Conservation (phyloP, 805 yeast genomes). For the Ogataea saltuana region DNA sequence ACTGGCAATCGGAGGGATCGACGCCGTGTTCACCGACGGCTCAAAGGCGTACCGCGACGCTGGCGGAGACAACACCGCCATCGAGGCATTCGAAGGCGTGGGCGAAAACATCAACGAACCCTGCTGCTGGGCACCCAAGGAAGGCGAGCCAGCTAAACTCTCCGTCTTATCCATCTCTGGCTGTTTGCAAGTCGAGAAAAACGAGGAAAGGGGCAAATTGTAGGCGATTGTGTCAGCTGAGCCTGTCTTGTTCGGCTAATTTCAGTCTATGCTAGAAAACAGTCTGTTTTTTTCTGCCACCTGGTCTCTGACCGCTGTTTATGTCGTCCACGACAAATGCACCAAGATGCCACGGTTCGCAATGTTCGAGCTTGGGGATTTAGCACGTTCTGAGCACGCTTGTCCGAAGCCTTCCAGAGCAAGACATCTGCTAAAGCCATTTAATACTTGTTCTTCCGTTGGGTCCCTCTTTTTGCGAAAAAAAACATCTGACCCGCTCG, state of each 20-base stretch:
- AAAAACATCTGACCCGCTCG: not conserved
- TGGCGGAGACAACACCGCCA: constrained; percentile 45
- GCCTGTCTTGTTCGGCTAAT: too few species aligned
- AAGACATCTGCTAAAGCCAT: too few species aligned
- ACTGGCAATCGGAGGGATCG: constrained; percentile 29
- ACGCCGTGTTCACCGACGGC: constrained; percentile 25
- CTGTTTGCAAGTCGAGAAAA: too few species aligned
- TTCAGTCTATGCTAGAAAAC: too few species aligned
- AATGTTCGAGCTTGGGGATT: not conserved
- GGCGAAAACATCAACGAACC: constrained; percentile 25
- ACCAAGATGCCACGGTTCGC: constrained; percentile 1
- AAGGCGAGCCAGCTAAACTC: constrained; percentile 18
- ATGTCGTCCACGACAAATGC: constrained; percentile 3
- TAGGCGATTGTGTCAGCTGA: too few species aligned
- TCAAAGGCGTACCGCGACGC: constrained; percentile 40
- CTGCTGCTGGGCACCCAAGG: constrained; percentile 15
- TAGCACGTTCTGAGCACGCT: too few species aligned
- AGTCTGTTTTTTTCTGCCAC: not conserved
- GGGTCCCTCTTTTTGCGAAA: constrained; percentile 3
- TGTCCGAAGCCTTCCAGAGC: too few species aligned
- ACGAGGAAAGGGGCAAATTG: too few species aligned
- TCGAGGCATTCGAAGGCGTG: constrained; percentile 29
- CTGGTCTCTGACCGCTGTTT: constrained; percentile 1
- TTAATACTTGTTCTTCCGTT: constrained; percentile 20
- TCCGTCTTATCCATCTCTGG: constrained; percentile 16